A percentile compares a stretch with the other conserved stretches of the same genome.
phyloP scores from a whole-genome alignment of 1,284 basidiomycete genomes.

The Tilletiopsis washingtonensis region DNA sequence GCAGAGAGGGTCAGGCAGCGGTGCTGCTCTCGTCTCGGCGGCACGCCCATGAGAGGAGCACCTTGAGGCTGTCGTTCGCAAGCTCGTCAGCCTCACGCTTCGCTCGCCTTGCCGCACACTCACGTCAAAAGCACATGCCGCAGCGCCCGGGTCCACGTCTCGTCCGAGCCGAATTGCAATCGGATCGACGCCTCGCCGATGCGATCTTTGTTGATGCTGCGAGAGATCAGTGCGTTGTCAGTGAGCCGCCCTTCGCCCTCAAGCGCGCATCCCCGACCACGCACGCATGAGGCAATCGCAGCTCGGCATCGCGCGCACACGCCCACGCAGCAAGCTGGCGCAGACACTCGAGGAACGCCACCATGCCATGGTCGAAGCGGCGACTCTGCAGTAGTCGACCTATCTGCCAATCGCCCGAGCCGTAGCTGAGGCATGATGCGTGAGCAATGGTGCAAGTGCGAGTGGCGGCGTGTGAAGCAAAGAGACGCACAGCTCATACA shows the following conservation, averaged over 20 bases:
- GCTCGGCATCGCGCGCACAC: constrained; percentile 58
- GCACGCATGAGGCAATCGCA: constrained; percentile 78
- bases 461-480: too few species aligned
- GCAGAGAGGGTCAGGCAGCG: too few species aligned
- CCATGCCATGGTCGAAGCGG: constrained; percentile 91
- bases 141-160: constrained; percentile 88
- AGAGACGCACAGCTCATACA: constrained; percentile 2
- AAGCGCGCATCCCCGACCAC: constrained; percentile 40
- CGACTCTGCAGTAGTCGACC: constrained; percentile 83
- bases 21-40: too few species aligned
- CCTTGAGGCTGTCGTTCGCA: neutral
- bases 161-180: constrained; percentile 79
- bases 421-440: constrained; percentile 7
- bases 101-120: neutral
- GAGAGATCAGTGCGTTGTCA: neutral
- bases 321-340: constrained; percentile 81
- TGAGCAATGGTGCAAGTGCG: neutral
- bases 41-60: neutral
- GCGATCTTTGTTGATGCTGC: constrained; percentile 81
- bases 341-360: constrained; percentile 87
- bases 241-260: neutral
- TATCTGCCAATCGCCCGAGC: constrained; percentile 59
- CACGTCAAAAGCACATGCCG: constrained; percentile 53
- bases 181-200: constrained; percentile 93
- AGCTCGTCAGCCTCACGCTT: neutral